Base-by-base conservation (phyloP, 768 basidiomycete species). In the Gyrodon lividus region DNA sequence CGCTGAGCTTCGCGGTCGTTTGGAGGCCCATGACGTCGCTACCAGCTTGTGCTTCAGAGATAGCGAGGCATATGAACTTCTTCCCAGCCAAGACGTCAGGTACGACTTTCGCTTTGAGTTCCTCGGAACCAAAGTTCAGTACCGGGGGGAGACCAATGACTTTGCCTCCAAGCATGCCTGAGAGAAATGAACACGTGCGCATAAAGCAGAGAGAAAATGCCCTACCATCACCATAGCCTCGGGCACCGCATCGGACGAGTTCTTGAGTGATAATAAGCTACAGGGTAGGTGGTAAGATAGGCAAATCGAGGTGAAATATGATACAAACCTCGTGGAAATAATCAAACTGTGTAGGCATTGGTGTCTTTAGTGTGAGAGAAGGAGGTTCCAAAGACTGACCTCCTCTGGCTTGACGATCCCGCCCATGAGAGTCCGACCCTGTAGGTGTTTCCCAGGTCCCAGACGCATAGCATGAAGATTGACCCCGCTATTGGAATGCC, bases 381-480 rank as follows among this genome's bases (percentile, higher is more conserved):
- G 20, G 26, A 12, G 9, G 16, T 19, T 31, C 2, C 3, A 26
- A 26, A 50, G 17, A 50, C 75, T 41, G 41, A 83, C 84, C 71
- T 87, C 79, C 65, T 92, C 89, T 1, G 89, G 88, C 56, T 81
- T 80, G 17, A 93, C 82, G 28, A 86, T 61, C 4, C 88, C 92
- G 50, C 75, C 79, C 77, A 91, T 83, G 3, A 96, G 74, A 6
- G 72, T 77, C n/a, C 78, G 75, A 2, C 92, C 92, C 59, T 89
- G 78, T 38, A 95, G 71, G 60, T 94, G 92, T 61, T 87, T 85
- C 31, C 89, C 91, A 0, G 95, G 95, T 14, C 96, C 96, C 72
- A 95, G 77, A 19, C 90, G 78, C 92, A 97, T 96, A 13, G 91
- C 89, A 64, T 92, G 89, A 17, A 98, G 49, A 61, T 92, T 84